A percentile compares a stretch with the other conserved stretches of the same genome.
These are phyloP conservation scores for Sungouiozyma intestinalis DNA, from an alignment of 805 yeast genomes.

Conservation along the genomic window DNA sequence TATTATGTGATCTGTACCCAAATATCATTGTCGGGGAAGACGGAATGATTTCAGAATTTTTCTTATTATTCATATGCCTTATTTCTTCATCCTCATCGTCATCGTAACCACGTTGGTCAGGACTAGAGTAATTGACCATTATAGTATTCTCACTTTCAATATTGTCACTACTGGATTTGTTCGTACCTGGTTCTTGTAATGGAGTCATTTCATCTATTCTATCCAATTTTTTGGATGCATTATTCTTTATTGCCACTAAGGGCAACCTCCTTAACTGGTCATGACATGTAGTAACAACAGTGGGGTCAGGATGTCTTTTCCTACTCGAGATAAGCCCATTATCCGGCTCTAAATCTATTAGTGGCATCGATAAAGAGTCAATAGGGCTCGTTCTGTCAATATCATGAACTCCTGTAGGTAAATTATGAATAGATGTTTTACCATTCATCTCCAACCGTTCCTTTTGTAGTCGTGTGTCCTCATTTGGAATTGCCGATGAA, in stretches of 20 bases:
- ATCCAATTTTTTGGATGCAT: neutral
- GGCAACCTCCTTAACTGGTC: slow-evolving; percentile 25
- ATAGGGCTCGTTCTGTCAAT: slow-evolving; percentile 26
- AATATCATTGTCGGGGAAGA: slow-evolving; percentile 28
- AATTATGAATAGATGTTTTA: slow-evolving; percentile 4
- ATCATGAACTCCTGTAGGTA: slow-evolving; percentile 12
- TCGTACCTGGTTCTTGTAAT: no score
- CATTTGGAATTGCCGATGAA: neutral
- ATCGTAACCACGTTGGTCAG: slow-evolving; percentile 1
- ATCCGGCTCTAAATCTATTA: slow-evolving; percentile 23
- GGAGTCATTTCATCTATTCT: neutral
- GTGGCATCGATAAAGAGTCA: slow-evolving; percentile 27
- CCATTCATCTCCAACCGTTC: neutral
- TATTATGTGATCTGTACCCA: slow-evolving; percentile 9
- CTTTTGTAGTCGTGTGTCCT: neutral
- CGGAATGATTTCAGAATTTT: slow-evolving; percentile 20
- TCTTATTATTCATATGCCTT: slow-evolving; percentile 4
- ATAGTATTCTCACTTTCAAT: slow-evolving; percentile 6
- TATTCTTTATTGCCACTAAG: slow-evolving; percentile 8
- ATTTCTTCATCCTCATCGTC: slow-evolving; percentile 6
- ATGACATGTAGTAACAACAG: slow-evolving; percentile 12
- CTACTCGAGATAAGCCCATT: slow-evolving; percentile 1
- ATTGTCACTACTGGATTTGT: neutral
- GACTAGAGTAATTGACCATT: slow-evolving; percentile 6
- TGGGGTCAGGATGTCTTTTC: neutral